These are phyloP conservation scores for Rhodotorula diobovata DNA, from an alignment of 768 basidiomycete genomes.

Conservation along the genomic window DNA sequence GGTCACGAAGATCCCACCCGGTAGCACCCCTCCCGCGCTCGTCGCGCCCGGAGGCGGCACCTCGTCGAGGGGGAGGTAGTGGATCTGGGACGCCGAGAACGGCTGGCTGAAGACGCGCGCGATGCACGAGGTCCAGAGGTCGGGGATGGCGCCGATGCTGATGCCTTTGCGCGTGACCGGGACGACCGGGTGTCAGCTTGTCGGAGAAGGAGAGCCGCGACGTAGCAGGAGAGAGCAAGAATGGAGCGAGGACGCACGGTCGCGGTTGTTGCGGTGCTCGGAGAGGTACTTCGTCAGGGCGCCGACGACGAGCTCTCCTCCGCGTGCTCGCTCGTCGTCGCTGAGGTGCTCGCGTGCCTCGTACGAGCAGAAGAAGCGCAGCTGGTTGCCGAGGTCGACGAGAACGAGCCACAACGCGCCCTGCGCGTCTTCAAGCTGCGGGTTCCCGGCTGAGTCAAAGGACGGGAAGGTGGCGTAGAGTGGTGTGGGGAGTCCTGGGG, in stretches of 20 bases:
- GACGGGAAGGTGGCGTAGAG: constrained; percentile 13
- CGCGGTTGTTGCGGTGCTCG: background rate
- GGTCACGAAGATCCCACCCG: background rate
- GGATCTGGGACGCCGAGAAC: constrained; percentile 7
- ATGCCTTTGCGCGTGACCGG: background rate
- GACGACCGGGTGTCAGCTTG: background rate
- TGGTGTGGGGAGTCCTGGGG: background rate
- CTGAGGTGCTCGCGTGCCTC: background rate
- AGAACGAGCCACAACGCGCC: constrained; percentile 2
- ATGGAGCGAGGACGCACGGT: background rate
- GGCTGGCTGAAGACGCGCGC: background rate
- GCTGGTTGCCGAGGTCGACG: constrained; percentile 19
- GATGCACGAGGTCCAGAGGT: background rate
- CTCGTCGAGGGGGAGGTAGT: constrained; percentile 1
- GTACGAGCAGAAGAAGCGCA: constrained; percentile 24
- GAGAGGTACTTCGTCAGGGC: background rate
- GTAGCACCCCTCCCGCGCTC: background rate
- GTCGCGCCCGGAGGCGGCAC: fast-evolving
- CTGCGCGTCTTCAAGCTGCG: background rate
- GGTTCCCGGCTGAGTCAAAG: background rate
- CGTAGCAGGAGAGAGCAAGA: background rate
- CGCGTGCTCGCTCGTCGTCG: background rate
- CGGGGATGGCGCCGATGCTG: constrained; percentile 25
- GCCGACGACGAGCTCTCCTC: background rate
- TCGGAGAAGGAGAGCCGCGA: too few relatives aligned